A percentile compares a stretch with the other conserved stretches of the same genome.
phyloP scores from a whole-genome alignment of 2,329 filamentous ascomycete species.

The Nothophoma quercina region DNA sequence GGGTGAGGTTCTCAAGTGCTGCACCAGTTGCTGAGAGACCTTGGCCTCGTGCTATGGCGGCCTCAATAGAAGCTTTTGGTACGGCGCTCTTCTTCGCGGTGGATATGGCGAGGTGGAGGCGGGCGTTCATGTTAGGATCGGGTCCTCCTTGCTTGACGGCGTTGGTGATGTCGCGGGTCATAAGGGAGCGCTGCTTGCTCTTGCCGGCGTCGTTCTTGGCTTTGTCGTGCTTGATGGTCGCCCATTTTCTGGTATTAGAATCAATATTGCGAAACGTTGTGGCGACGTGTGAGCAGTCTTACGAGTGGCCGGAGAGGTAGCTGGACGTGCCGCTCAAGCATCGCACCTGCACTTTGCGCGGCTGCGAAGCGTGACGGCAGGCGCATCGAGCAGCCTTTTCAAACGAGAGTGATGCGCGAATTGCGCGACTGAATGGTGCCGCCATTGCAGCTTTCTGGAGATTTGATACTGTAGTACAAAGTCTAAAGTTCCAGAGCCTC shows the following conservation, averaged over 20 bases:
- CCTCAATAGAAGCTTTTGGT: constrained; percentile 84
- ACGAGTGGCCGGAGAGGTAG: constrained; percentile 46
- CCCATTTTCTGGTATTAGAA: constrained; percentile 77
- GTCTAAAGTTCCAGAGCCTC: constrained; percentile 27
- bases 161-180: constrained; percentile 76
- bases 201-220: constrained; percentile 83
- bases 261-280: too few relatives aligned
- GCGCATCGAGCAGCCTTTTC: constrained; percentile 25
- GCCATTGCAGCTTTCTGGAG: constrained; percentile 27
- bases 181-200: constrained; percentile 70
- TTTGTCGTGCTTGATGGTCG: constrained; percentile 95
- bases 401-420: constrained; percentile 19
- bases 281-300: too few relatives aligned
- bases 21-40: constrained; percentile 78
- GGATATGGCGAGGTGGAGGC: constrained; percentile 74
- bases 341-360: constrained; percentile 29
- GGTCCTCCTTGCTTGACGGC: constrained; percentile 80
- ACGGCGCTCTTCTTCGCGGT: constrained; percentile 86
- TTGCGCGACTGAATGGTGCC: constrained; percentile 29
- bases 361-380: constrained; percentile 24
- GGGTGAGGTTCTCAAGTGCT: constrained; percentile 76
- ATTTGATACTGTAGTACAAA: not conserved
- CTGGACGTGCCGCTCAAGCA: constrained; percentile 39
- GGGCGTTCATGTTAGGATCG: constrained; percentile 76
- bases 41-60: constrained; percentile 86